Percentiles rank a stretch among this genome's conserved stretches.
These are phyloP conservation scores for Fonsecaea pedrosoi DNA, from an alignment of 2,329 filamentous ascomycete genomes.

Conservation along the genomic window DNA sequence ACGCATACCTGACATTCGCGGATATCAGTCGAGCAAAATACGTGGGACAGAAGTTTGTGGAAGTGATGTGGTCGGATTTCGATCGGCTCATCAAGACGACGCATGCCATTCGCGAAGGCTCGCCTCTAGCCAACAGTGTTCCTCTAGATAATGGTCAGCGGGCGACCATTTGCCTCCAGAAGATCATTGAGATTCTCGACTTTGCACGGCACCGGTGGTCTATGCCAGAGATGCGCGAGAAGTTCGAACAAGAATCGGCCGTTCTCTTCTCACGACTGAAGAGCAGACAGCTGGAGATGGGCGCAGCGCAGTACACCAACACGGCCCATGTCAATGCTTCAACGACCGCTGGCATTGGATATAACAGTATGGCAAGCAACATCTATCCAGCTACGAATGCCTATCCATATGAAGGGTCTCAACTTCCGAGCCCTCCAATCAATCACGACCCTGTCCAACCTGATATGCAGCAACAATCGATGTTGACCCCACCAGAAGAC, in stretches of 20 bases:
- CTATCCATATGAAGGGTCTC: slow-evolving; percentile 20
- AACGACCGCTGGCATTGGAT: slow-evolving; percentile 17
- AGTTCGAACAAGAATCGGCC: slow-evolving; percentile 40
- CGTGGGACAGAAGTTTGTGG: slow-evolving; percentile 64
- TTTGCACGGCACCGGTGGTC: slow-evolving; percentile 38
- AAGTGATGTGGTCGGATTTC: slow-evolving; percentile 61
- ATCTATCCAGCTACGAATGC: slow-evolving; percentile 12
- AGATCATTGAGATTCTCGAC: slow-evolving; percentile 38
- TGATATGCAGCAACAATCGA: slow-evolving; percentile 20
- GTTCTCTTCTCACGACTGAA: slow-evolving; percentile 38
- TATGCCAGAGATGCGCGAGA: slow-evolving; percentile 35
- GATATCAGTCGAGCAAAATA: slow-evolving; percentile 85
- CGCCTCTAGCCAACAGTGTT: slow-evolving; percentile 18
- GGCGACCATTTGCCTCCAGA: slow-evolving; percentile 34
- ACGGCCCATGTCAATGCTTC: neutral
- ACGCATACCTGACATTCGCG: slow-evolving; percentile 80
- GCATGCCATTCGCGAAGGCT: slow-evolving; percentile 27
- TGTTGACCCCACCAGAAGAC: slow-evolving; percentile 34
- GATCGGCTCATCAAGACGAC: slow-evolving; percentile 50
- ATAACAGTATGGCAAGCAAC: slow-evolving; percentile 11
- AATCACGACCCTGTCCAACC: slow-evolving; percentile 21
- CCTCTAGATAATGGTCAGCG: slow-evolving; percentile 37
- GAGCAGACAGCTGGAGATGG: slow-evolving; percentile 29
- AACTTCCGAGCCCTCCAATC: slow-evolving; percentile 33
- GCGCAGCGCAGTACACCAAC: slow-evolving; percentile 20